Evolutionary conservation across 306 rosid species (phyloP), one percentile per base, ranked within the genome.

Genomic region (Quercus agrifolia): DNA sequence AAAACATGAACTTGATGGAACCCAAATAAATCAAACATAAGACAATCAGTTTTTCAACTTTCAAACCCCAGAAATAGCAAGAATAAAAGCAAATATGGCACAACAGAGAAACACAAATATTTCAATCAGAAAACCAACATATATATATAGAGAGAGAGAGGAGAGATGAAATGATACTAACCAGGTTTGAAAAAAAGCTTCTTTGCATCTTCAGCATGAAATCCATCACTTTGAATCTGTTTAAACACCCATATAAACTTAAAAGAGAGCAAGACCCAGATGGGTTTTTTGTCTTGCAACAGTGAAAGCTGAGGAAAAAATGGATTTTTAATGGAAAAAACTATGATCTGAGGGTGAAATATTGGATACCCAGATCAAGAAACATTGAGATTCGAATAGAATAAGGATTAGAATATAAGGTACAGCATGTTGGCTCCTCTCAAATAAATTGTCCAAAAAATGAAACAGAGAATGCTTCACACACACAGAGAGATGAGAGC

Each of bases 221-320:
- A 56, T 80, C 79, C 83, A 73, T 77, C 51, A 70, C 83, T 83
- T 66, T 74, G 78, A 90, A 92, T 84, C 91, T 64, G 82, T 62
- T 70, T 71, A 79, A 86, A 75, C 54, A 35, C 72, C 63, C 76
- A 83, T 71, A 67, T 74, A 81, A 80, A 84, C 78, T 80, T 74
- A 77, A 77, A 64, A 78, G 78, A 31, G 81, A 85, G 85, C 78
- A 82, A 85, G 21, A 84, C 71, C 75, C 63, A 81, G 23, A 74
- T 68, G 84, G 82, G 74, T 85, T 81, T 74, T 70, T n/a, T 46
- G 49, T 83, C 77, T 89, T 89, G 63, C 33, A 49, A 84, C 57
- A 74, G 84, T 84, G 66, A 79, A 82, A 81, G 74, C 78, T 21
- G 10, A 20, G 13, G 78, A 67, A 67, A 44, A 74, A 21, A 55